These are phyloP conservation scores for Metarhizium brunneum DNA, from an alignment of 2,329 filamentous ascomycete species.

Conservation along the genomic window DNA sequence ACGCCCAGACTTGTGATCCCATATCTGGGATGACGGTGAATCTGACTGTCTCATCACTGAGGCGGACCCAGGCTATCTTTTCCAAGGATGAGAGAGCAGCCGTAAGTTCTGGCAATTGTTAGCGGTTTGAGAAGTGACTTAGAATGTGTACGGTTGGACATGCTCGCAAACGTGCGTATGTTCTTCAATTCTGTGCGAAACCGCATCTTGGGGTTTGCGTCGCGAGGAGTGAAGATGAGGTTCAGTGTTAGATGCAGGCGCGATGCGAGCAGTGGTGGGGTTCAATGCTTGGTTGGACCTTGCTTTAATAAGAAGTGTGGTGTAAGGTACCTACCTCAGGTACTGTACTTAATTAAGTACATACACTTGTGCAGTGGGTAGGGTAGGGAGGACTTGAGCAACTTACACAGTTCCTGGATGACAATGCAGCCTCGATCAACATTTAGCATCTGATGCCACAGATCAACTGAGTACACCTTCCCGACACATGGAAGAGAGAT, in stretches of 20 bases:
- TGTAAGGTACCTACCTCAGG: too few species aligned
- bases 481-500: neutral
- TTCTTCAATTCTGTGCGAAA: constrained; percentile 59
- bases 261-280: neutral
- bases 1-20: constrained; percentile 95
- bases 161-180: constrained; percentile 57
- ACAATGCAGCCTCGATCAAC: neutral
- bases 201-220: constrained; percentile 38
- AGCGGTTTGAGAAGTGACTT: neutral
- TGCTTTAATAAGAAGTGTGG: neutral
- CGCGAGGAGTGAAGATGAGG: neutral
- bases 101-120: constrained; percentile 43
- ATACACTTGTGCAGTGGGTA: neutral
- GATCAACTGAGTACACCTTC: neutral
- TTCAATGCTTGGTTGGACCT: neutral
- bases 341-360: too few species aligned
- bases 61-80: constrained; percentile 82
- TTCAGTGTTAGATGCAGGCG: neutral
- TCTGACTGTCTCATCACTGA: constrained; percentile 78
- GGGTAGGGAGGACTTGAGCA: neutral
- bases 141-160: constrained; percentile 11
- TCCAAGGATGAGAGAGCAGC: constrained; percentile 58
- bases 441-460: neutral
- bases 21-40: constrained; percentile 95
- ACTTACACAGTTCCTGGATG: neutral